Evolutionary conservation across 805 yeast genomes (phyloP), one percentile per base, ranked within the genome.

Genomic region (Sugiyamaella americana): DNA sequence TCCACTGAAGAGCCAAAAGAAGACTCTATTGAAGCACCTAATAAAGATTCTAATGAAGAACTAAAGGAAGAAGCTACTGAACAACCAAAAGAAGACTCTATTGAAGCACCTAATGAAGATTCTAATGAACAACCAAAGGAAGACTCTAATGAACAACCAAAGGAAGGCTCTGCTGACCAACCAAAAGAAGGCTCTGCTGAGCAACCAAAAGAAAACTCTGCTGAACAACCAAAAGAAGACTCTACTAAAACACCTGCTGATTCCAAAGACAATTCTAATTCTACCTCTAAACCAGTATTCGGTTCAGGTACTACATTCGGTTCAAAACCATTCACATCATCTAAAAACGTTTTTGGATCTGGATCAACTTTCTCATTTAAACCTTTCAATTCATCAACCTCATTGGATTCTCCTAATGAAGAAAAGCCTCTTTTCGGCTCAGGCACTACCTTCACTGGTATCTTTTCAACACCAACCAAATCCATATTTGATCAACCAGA

Each of bases 291-390:
- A 40, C 36, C 16, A 17, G 43, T 26, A n/a, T n/a, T 8, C 23
- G 26, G 37, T 8, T 29, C 44, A 20, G 22, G 24, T 30, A 3
- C 30, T 32, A 17, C 44, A 5, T 35, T 35, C 18, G 20, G 37
- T 5, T 35, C 37, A 16, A 17, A 21, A 35, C 32, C 32, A 26
- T 26, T 13, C 8, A 5, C 37, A 18, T 26, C 44, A 10, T 42
- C 30, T 30, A 6, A 24, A 4, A 21, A 20, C 44, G 63, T 73
- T 1, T 74, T 73, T 61, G 78, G 78, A 2, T 65, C 72, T 19
- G 71, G 70, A 0, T 65, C 75, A 20, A 32, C 45, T 4, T 48
- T 44, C 38, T 43, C 44, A 17, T 43, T 44, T 11, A 41, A 41
- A 20, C 40, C 37, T 17, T 39, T 35, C 21, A 6, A 21, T 23